Evolutionary conservation across 495 filamentous ascomycete species (phyloP), one percentile per base, ranked within the genome.

Genomic region (Cryomyces minteri): DNA sequence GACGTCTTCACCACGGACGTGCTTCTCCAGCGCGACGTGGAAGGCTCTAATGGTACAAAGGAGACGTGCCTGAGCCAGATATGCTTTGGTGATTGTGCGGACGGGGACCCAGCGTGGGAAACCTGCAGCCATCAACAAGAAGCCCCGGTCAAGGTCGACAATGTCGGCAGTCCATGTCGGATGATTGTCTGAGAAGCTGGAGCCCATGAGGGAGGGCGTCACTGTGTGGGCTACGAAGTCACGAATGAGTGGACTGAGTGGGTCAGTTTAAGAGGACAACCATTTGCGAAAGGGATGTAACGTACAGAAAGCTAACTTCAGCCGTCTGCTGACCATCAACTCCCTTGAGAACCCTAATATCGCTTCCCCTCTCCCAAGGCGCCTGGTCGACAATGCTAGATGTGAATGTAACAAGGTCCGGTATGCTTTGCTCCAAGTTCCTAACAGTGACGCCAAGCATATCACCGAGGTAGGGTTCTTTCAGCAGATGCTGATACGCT

Each of bases 311-410:
- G 39, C 65, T 65, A 9, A 65, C 63, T 48, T 77, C 70, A 29
- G 69, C 71, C 25, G 62, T 53, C 14, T 48, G 48, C 45, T 60
- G 58, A 32, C 43, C 55, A 10, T 43, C 47, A 18, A 45, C 47
- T 30, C 58, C 50, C 7, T 4, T 41, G 8, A 46, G 51, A 25
- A 64, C 55, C 0, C 61, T 56, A 5, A 53, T 40, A 11, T 65
- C 49, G 10, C 55, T 53, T 2, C 68, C 62, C 4, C 73, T 69
- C 54, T 82, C 78, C 77, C 78, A 81, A 0, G 57, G 59, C 45
- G 62, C 62, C 49, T 79, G 71, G 49, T 83, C 77, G 29, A 81
- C 71, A 5, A 68, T 53, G 40, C 73, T 75, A n/a, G 62, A 58
- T 33, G 60, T 66, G 49, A 77, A 79, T 5, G 69, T 72, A 29